phyloP scores from a whole-genome alignment of 192 early-diverging fungal species.

The Coemansia sp. region DNA sequence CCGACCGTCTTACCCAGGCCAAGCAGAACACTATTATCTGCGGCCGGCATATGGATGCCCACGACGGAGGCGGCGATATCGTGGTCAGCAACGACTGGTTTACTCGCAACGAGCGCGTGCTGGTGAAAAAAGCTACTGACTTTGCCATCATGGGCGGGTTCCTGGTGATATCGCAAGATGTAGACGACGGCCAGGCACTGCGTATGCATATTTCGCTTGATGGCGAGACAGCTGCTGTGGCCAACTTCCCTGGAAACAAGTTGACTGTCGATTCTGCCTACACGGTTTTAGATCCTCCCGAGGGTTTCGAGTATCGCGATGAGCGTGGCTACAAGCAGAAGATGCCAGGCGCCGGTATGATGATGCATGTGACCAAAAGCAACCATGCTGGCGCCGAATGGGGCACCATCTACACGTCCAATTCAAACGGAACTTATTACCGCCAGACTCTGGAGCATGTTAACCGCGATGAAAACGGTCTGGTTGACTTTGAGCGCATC shows the following conservation, averaged over 20 bases:
- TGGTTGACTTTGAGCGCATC: slow-evolving; percentile 90
- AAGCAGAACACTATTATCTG: slow-evolving; percentile 72
- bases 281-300: slow-evolving; percentile 70
- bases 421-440: slow-evolving; percentile 86
- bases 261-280: slow-evolving; percentile 58
- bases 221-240: slow-evolving; percentile 65
- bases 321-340: slow-evolving; percentile 28
- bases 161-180: slow-evolving; percentile 70
- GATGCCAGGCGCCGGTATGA: slow-evolving; percentile 58
- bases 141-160: slow-evolving; percentile 78
- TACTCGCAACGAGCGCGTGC: slow-evolving; percentile 33
- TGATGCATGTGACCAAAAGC: slow-evolving; percentile 67
- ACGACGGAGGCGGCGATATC: slow-evolving; percentile 53
- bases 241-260: slow-evolving; percentile 78
- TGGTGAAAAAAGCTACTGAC: slow-evolving; percentile 74
- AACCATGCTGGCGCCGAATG: slow-evolving; percentile 60
- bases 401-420: slow-evolving; percentile 88
- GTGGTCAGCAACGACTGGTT: slow-evolving; percentile 64
- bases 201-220: slow-evolving; percentile 70
- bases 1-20: slow-evolving; percentile 55
- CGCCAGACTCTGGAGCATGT: slow-evolving; percentile 67
- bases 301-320: slow-evolving; percentile 49
- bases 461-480: slow-evolving; percentile 71
- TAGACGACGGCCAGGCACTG: slow-evolving; percentile 49
- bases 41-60: slow-evolving; percentile 54